Base-by-base conservation (phyloP, 2,329 filamentous ascomycete species). In the Endothia cerciana region DNA sequence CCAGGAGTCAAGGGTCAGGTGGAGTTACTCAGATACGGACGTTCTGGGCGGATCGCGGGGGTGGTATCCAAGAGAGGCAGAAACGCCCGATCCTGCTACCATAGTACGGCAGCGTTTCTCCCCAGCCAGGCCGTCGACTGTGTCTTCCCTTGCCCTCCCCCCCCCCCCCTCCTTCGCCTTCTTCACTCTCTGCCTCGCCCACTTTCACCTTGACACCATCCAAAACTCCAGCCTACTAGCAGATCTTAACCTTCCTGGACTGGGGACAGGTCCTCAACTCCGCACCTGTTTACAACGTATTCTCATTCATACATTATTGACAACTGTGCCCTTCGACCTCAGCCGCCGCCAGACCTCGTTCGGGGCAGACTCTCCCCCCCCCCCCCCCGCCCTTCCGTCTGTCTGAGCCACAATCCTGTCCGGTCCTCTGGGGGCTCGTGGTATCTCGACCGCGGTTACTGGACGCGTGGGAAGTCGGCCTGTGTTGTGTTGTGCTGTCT, bases 221-320 rank as follows among this genome's bases (percentile, higher is more conserved):
- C 49, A 51, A 63, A 63, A 45, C 64, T 61, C 56, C 53, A 65
- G 60, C 60, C 63, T 41, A 63, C 43, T 53, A 66, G 66, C 64
- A 68, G 57, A 68, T 68, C 57, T 61, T 68, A 57, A 64, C 66
- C 43, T 66, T 68, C 59, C 66, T 47, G 51, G 62, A 61, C 60
- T 64, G 66, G 60, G 66, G 66, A 68, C 66, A 64, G 66, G 66
- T 68, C 66, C 66, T 68, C 66, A 59, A 41, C 55, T 47, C 60
- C 60, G 22, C 49, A 25, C n/a, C 59, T 62, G 65, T 49, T 55
- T 65, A 51, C 22, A 63, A 55, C 53, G 61, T 55, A 30, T 61
- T 56, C 53, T 36, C 58, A 51, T 36, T 30, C 59, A 49, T 49
- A n/a, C 30, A n/a, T 56, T 45, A 25, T 22, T 57, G 17, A 53